Evolutionary conservation across 306 rosid species (phyloP), one percentile per base, ranked within the genome.

Genomic region (Cucumis melo): DNA sequence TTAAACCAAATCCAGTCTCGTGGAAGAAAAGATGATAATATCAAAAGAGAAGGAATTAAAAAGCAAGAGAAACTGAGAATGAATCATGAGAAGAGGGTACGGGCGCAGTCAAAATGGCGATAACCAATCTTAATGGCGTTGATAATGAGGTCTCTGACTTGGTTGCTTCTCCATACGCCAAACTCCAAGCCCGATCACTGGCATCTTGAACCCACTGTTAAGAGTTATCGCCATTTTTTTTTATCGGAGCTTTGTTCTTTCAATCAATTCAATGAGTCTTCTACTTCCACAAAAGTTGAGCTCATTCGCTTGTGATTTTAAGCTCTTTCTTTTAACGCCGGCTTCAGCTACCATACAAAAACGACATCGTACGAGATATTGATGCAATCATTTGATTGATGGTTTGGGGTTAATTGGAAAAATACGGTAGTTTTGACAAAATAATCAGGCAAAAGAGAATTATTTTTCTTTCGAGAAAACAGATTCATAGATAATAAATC

Each of bases 61-160:
- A 72, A 67, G 27, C 16, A 8, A 4, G 44, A 41, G n/a, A 27
- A 56, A 46, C 38, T 8, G 24, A 24, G 67, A 10, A 3, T 0
- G 51, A 21, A 8, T 55, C 48, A 1, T 7, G 48, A 48, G 6
- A 6, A 6, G 10, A 64, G 61, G 36, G 19, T 84, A 93, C 98
- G 96, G 77, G 98, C 98, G 79, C 98, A 91, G 79, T 93, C 97
- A 20, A 91, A 84, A 83, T 93, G 96, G 79, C 97, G 98, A 86
- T 88, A 91, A 36, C 92, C 96, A n/a, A 88, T 76, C 57, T 91
- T 86, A 83, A 93, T 85, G 82, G 97, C 82, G 75, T 89, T 93
- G 80, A 87, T 72, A 41, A 91, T 75, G 71, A 93, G 86, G 77
- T 91, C 92, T 65, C 83, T 87, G 83, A 91, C 78, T 77, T 81